Percentiles rank a stretch among this genome's conserved stretches.
Evolutionary conservation across 140 eudicot genomes (phyloP).

Genomic region (Senecio squalidus): DNA sequence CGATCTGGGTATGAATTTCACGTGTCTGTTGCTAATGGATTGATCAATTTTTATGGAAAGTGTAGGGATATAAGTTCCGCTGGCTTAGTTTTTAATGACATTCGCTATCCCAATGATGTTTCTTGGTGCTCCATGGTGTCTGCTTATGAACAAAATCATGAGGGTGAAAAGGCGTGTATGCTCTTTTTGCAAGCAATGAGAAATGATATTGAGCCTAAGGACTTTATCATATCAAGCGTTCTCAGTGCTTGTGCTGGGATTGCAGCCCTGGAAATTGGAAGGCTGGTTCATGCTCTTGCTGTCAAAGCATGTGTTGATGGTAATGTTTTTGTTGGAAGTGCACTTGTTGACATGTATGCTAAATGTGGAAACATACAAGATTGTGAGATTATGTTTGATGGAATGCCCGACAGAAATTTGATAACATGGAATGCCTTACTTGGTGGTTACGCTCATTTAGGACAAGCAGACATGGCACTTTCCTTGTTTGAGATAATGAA

Average conservation of each 20-base stretch:
- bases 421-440: slow-evolving; percentile 74
- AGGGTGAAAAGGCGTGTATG: slow-evolving; percentile 59
- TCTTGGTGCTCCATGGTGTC: slow-evolving; percentile 90
- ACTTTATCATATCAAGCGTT: slow-evolving; percentile 61
- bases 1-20: slow-evolving; percentile 45
- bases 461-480: slow-evolving; percentile 60
- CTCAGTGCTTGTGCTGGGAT: slow-evolving; percentile 78
- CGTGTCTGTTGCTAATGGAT: slow-evolving; percentile 56
- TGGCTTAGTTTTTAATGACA: slow-evolving; percentile 38
- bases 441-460: slow-evolving; percentile 74
- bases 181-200: slow-evolving; percentile 45
- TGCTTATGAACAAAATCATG: slow-evolving; percentile 62
- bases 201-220: slow-evolving; percentile 38
- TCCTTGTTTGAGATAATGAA: slow-evolving; percentile 53
- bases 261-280: slow-evolving; percentile 64
- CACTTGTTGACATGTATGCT: slow-evolving; percentile 90
- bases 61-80: slow-evolving; percentile 42
- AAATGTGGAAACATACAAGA: slow-evolving; percentile 75
- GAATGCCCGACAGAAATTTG: slow-evolving; percentile 44
- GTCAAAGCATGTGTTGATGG: slow-evolving; percentile 66
- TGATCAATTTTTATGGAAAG: slow-evolving; percentile 77
- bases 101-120: slow-evolving; percentile 41
- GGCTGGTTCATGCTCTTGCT: slow-evolving; percentile 53
- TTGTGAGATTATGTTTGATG: slow-evolving; percentile 53
- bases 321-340: slow-evolving; percentile 70